These are phyloP conservation scores for Medicago arabica DNA, from an alignment of 306 rosid species.

Conservation along the genomic window DNA sequence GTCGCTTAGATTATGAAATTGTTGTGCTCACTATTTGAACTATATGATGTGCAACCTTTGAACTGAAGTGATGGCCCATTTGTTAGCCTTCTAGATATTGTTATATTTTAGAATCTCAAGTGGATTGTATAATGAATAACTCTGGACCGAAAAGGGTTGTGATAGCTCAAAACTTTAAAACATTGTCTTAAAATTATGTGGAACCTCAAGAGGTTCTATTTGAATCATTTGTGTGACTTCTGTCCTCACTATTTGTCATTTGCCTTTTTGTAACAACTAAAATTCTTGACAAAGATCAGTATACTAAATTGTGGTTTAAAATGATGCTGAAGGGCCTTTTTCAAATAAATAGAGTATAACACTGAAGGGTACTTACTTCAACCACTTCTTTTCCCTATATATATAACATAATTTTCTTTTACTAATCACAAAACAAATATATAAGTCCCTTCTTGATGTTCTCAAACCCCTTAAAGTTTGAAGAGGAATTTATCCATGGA, in stretches of 20 bases:
- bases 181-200: neutral
- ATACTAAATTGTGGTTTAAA: neutral
- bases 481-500: neutral
- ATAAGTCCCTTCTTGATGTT: neutral
- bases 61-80: neutral
- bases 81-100: neutral
- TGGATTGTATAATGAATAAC: neutral
- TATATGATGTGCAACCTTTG: neutral
- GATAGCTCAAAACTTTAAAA: neutral
- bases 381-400: neutral
- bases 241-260: neutral
- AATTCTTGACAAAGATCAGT: neutral
- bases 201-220: neutral
- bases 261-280: neutral
- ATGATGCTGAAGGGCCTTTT: neutral
- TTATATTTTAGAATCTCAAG: neutral
- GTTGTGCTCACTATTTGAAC: neutral
- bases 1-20: neutral
- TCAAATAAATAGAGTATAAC: no score
- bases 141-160: neutral
- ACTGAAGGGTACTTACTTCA: neutral
- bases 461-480: neutral
- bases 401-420: neutral
- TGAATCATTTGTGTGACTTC: neutral
- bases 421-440: neutral